Percentiles rank a stretch among this genome's conserved stretches.
Evolutionary conservation across 2,329 filamentous ascomycete species (phyloP).

Genomic region (Botrytis tulipae): DNA sequence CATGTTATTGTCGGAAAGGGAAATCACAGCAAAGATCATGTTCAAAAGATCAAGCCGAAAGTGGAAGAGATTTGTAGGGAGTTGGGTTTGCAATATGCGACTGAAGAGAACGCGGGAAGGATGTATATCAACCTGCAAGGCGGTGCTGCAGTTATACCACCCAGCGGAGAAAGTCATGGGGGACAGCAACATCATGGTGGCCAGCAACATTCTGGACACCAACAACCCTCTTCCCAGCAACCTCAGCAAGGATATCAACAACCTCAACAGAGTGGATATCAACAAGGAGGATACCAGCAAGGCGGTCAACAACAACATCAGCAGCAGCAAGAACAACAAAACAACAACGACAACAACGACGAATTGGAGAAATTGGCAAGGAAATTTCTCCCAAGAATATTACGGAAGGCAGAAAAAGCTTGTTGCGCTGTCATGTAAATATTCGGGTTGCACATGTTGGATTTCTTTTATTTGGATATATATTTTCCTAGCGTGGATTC

Average conservation of each 20-base stretch:
- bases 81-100: conserved; percentile 80
- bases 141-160: conserved; percentile 49
- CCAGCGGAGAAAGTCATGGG: conserved; percentile 37
- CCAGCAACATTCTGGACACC: conserved; percentile 42
- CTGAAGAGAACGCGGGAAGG: conserved; percentile 81
- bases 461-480: neutral
- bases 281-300: conserved; percentile 42
- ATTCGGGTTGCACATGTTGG: neutral
- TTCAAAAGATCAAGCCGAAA: conserved; percentile 93
- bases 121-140: conserved; percentile 84
- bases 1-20: conserved; percentile 94
- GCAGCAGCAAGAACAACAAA: conserved; percentile 35
- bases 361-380: conserved; percentile 38
- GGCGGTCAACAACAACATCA: conserved; percentile 7
- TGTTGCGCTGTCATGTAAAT: conserved; percentile 38
- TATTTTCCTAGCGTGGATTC: neutral
- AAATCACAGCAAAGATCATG: conserved; percentile 76
- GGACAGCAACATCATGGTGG: conserved; percentile 42
- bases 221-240: conserved; percentile 44
- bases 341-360: conserved; percentile 39
- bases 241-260: conserved; percentile 44
- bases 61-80: conserved; percentile 89
- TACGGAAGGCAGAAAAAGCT: conserved; percentile 36
- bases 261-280: conserved; percentile 28
- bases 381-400: conserved; percentile 37